Conservation (phyloP, 306 rosid genomes). For the Dalbergia cultrata region DNA sequence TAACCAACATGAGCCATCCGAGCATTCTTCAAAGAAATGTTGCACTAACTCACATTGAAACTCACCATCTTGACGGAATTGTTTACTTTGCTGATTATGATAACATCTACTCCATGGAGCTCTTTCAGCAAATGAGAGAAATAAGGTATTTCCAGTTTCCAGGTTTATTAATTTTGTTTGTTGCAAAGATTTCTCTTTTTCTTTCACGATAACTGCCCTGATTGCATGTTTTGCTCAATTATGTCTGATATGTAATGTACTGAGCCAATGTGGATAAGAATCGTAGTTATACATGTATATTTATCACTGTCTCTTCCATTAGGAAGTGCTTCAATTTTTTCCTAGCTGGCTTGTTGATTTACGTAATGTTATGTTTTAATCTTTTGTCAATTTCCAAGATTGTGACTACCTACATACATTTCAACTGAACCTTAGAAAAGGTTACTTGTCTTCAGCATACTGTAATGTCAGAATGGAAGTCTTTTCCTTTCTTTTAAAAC, state of each 20-base stretch:
- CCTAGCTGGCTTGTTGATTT: neutral
- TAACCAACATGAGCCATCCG: constrained; percentile 63
- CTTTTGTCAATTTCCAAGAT: constrained; percentile 10
- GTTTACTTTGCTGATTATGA: constrained; percentile 84
- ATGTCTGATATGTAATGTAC: constrained; percentile 9
- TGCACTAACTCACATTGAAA: constrained; percentile 85
- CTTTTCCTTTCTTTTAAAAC: constrained; percentile 2
- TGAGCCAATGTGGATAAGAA: neutral
- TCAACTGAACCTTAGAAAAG: constrained; percentile 18
- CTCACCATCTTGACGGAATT: constrained; percentile 89
- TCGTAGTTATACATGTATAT: neutral
- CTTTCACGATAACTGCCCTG: constrained; percentile 12
- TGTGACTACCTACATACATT: constrained; percentile 1
- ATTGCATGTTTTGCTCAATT: constrained; percentile 20
- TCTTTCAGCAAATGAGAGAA: constrained; percentile 86
- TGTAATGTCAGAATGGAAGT: constrained; percentile 8
- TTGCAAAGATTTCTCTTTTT: constrained; percentile 24
- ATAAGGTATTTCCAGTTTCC: constrained; percentile 66
- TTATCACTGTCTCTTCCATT: neutral
- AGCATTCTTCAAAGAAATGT: constrained; percentile 73
- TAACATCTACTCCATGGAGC: constrained; percentile 66
- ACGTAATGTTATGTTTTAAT: constrained; percentile 17
- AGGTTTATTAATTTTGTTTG: constrained; percentile 16
- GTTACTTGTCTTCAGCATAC: constrained; percentile 1
- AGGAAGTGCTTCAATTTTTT: constrained; percentile 6